Conservation (phyloP, 345 rosid genomes). For the Syzygium aromaticum region DNA sequence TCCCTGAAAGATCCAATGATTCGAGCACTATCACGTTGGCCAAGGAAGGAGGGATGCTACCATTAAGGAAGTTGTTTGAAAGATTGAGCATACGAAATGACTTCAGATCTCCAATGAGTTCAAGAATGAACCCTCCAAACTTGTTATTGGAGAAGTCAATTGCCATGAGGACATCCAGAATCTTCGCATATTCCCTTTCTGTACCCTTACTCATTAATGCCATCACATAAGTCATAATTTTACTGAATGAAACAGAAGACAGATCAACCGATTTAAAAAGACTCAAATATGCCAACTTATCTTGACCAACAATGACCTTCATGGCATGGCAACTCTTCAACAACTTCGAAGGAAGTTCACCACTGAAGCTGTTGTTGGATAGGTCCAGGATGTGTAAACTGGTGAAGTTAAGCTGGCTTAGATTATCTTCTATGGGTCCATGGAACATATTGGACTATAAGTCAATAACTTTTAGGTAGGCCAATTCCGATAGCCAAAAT, state of each 20-base stretch:
- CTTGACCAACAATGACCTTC: neutral
- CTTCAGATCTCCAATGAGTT: neutral
- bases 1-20: no score
- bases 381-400: neutral
- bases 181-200: neutral
- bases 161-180: rapidly evolving
- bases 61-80: neutral
- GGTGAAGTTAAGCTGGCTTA: neutral
- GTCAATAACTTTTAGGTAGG: neutral
- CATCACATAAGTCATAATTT: neutral
- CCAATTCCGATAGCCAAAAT: no score
- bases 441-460: neutral
- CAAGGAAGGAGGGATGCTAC: neutral
- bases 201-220: neutral
- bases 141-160: neutral
- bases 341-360: neutral
- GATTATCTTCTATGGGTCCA: neutral
- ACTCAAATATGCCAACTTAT: rapidly evolving
- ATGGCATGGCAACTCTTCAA: neutral
- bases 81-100: neutral
- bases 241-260: neutral
- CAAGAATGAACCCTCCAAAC: neutral
- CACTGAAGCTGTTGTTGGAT: neutral
- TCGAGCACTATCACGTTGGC: rapidly evolving
- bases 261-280: no score